Conservation (phyloP, 371 early-diverging fungal species). For the Dichotomocladium elegans region DNA sequence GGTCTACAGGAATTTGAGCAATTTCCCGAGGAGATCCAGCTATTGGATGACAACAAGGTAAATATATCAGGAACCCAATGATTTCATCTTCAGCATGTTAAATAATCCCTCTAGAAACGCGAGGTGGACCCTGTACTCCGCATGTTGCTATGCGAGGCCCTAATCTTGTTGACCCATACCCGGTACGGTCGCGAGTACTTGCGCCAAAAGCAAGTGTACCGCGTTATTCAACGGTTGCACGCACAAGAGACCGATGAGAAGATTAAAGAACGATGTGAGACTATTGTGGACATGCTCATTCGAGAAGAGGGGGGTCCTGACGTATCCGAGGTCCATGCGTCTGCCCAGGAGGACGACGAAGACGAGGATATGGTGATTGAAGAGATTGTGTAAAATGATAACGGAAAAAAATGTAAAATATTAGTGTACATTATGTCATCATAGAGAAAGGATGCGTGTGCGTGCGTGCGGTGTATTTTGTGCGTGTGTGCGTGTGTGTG, state of each 20-base stretch:
- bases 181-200: conserved; percentile 75
- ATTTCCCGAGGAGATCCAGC: conserved; percentile 90
- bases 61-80: not conserved
- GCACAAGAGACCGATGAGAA: conserved; percentile 62
- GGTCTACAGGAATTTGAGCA: conserved; percentile 74
- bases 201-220: conserved; percentile 81
- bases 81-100: not conserved
- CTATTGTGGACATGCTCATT: conserved; percentile 83
- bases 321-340: conserved; percentile 14
- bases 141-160: conserved; percentile 67
- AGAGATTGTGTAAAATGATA: conserved; percentile 48
- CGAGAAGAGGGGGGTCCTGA: conserved; percentile 70
- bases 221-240: conserved; percentile 82
- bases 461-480: too few species aligned
- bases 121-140: conserved; percentile 80
- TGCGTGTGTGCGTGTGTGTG: too few species aligned
- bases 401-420: too few species aligned
- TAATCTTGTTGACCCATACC: conserved; percentile 78
- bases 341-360: conserved; percentile 29
- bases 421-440: too few species aligned
- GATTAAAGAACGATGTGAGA: conserved; percentile 66
- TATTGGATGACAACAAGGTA: conserved; percentile 78
- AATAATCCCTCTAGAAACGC: conserved; percentile 45
- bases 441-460: not conserved
- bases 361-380: conserved; percentile 57